A percentile compares a stretch with the other conserved stretches of the same genome.
Evolutionary conservation across 192 early-diverging fungal genomes (phyloP).

Genomic region (Backusella westeae): DNA sequence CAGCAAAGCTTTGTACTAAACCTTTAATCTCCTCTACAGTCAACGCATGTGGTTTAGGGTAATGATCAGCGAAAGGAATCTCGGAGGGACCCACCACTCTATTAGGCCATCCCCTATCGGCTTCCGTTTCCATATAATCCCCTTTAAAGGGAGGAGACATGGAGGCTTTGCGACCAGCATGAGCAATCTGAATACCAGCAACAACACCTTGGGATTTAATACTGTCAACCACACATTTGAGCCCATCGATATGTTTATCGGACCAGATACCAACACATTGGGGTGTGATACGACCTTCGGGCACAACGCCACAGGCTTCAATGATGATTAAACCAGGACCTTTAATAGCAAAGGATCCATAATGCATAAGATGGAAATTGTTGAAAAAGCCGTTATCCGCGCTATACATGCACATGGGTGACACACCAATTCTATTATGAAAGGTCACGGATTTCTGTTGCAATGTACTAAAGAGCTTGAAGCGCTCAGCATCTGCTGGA

Average conservation of each 20-base stretch:
- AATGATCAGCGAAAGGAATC: constrained; percentile 43
- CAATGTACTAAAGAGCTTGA: constrained; percentile 67
- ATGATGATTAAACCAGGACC: constrained; percentile 80
- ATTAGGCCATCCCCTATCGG: constrained; percentile 69
- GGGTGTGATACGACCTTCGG: constrained; percentile 79
- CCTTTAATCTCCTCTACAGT: constrained; percentile 58
- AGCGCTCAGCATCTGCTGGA: constrained; percentile 4
- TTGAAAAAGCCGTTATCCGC: constrained; percentile 62
- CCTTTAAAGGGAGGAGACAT: constrained; percentile 13
- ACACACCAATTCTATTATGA: constrained; percentile 74
- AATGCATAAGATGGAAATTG: constrained; percentile 64
- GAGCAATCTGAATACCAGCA: constrained; percentile 76
- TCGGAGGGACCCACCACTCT: constrained; percentile 66
- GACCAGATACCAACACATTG: constrained; percentile 79
- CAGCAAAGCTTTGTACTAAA: constrained; percentile 59
- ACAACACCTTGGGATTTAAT: constrained; percentile 58
- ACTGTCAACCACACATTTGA: constrained; percentile 60
- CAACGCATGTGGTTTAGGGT: constrained; percentile 17
- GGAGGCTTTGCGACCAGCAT: constrained; percentile 75
- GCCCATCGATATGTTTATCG: constrained; percentile 68
- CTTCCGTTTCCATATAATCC: constrained; percentile 17
- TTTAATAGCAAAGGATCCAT: constrained; percentile 67
- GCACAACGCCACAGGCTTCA: constrained; percentile 73
- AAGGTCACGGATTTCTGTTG: constrained; percentile 62
- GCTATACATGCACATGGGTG: constrained; percentile 87